A percentile compares a stretch with the other conserved stretches of the same genome.
These are phyloP conservation scores for Talaromyces albobiverticillius DNA, from an alignment of 2,329 filamentous ascomycete genomes.

Conservation along the genomic window DNA sequence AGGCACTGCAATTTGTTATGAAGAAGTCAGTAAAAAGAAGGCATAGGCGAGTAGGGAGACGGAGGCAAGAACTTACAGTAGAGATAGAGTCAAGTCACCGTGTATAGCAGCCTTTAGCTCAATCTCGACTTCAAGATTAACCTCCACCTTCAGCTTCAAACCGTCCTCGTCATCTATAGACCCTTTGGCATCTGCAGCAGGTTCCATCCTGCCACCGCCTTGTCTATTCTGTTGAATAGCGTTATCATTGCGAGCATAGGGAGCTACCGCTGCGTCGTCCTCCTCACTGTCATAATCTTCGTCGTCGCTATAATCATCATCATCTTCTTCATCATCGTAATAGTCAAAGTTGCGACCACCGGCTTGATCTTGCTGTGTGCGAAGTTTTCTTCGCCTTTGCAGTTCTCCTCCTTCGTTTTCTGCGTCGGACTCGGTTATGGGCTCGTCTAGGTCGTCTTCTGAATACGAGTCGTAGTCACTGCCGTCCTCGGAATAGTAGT, in stretches of 20 bases:
- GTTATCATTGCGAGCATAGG: not conserved
- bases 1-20: constrained; percentile 5
- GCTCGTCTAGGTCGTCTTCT: constrained; percentile 13
- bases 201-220: constrained; percentile 8
- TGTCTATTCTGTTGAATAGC: constrained; percentile 3
- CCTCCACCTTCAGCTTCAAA: constrained; percentile 52
- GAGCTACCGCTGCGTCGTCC: constrained; percentile 1
- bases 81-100: constrained; percentile 57
- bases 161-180: constrained; percentile 15
- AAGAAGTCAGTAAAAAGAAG: not conserved
- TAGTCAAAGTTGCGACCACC: too few relatives aligned
- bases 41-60: not conserved
- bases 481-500: constrained; percentile 13
- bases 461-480: constrained; percentile 14
- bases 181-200: constrained; percentile 4
- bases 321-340: constrained; percentile 5
- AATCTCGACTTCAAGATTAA: constrained; percentile 59
- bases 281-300: constrained; percentile 7
- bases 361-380: not conserved
- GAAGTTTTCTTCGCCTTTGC: constrained; percentile 5
- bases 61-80: constrained; percentile 36
- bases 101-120: constrained; percentile 61
- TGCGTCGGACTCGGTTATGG: constrained; percentile 10
- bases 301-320: constrained; percentile 8
- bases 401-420: not conserved